Conservation (phyloP, 2,329 filamentous ascomycete species). For the Talaromyces pinophilus region DNA sequence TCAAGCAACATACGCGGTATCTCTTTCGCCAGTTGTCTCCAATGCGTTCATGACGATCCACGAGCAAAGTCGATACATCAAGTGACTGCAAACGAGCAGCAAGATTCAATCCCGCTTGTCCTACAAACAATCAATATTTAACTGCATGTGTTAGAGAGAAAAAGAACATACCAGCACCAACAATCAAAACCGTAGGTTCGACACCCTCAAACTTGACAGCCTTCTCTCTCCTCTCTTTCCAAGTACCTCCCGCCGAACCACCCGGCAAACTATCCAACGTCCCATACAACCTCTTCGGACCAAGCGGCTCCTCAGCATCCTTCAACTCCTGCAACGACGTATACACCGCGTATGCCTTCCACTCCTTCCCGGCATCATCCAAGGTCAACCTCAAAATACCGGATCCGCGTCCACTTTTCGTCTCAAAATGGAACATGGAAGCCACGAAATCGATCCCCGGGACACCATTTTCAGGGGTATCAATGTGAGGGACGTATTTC, state of each 20-base stretch:
- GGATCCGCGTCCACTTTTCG: slow-evolving; percentile 37
- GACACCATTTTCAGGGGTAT: slow-evolving; percentile 31
- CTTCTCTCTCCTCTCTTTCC: slow-evolving; percentile 39
- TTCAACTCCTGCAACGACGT: slow-evolving; percentile 42
- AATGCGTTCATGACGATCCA: slow-evolving; percentile 49
- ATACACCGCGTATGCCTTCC: slow-evolving; percentile 45
- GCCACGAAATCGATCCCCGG: slow-evolving; percentile 27
- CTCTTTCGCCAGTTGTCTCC: slow-evolving; percentile 55
- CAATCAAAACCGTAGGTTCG: slow-evolving; percentile 44
- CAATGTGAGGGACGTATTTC: slow-evolving; percentile 34
- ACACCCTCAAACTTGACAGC: slow-evolving; percentile 35
- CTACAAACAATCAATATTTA: slow-evolving; percentile 27
- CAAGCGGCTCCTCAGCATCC: slow-evolving; percentile 37
- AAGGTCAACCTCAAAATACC: slow-evolving; percentile 42
- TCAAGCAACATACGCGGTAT: slow-evolving; percentile 40
- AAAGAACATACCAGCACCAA: slow-evolving; percentile 41
- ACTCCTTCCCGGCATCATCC: slow-evolving; percentile 26
- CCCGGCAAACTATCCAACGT: slow-evolving; percentile 39
- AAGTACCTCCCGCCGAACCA: slow-evolving; percentile 37
- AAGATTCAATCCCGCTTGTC: slow-evolving; percentile 47
- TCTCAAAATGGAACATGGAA: slow-evolving; percentile 46
- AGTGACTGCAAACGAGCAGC: slow-evolving; percentile 46
- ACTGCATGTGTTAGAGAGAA: not conserved
- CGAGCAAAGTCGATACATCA: slow-evolving; percentile 44
- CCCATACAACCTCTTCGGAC: slow-evolving; percentile 35